A percentile compares a stretch with the other conserved stretches of the same genome.
phyloP scores from a whole-genome alignment of 169 alveolate genomes.

The Hammondia hammondi region DNA sequence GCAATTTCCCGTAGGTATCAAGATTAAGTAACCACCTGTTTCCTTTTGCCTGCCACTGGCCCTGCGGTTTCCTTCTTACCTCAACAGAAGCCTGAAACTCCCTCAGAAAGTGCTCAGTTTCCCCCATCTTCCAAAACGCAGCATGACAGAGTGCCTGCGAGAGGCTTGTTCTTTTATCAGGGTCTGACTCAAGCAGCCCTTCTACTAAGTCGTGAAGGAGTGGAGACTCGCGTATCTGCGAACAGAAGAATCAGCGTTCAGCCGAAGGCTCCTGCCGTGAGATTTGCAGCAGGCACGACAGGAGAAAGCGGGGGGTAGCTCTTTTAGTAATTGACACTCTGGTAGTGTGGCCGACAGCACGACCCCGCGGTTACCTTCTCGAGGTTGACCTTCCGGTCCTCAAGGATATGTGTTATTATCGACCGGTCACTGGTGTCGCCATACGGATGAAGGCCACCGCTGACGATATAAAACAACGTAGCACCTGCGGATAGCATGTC shows the following conservation, averaged over 20 bases:
- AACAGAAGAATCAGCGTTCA: not conserved
- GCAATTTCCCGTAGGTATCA: not conserved
- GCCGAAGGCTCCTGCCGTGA: not conserved
- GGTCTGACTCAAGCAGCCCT: constrained; percentile 31
- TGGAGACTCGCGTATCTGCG: constrained; percentile 46
- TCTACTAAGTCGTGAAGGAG: constrained; percentile 34
- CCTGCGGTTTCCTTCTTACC: constrained; percentile 10
- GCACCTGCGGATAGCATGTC: constrained; percentile 26
- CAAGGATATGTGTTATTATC: constrained; percentile 39
- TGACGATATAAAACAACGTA: constrained; percentile 38
- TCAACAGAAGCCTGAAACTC: constrained; percentile 32
- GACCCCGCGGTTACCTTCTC: constrained; percentile 27
- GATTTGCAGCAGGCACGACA: not conserved
- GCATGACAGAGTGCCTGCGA: constrained; percentile 55
- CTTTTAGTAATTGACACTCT: not conserved
- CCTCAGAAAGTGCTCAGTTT: constrained; percentile 42
- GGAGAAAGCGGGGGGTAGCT: not conserved
- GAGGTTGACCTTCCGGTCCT: constrained; percentile 45
- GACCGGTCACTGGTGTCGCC: constrained; percentile 31
- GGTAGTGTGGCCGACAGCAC: not conserved
- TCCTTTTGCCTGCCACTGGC: not conserved
- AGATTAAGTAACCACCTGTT: not conserved
- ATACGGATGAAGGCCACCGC: constrained; percentile 59
- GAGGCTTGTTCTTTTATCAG: constrained; percentile 22
- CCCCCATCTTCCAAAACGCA: constrained; percentile 46